Conservation (phyloP, 352 stramenopile species). For the Phytophthora vignae region DNA sequence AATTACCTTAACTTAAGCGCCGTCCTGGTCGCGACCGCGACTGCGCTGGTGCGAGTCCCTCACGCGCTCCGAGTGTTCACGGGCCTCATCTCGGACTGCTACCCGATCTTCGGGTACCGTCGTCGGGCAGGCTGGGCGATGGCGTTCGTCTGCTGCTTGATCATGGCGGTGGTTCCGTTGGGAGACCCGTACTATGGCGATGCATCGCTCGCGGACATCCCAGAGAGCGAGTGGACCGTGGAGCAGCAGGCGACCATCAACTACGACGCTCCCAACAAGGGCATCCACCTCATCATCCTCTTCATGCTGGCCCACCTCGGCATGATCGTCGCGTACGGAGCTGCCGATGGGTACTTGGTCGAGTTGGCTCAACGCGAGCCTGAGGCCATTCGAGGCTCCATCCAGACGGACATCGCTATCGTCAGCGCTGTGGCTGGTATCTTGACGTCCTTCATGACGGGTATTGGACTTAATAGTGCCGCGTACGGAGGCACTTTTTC, state of each 20-base stretch:
- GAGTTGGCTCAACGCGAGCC: slow-evolving; percentile 61
- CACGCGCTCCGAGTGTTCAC: slow-evolving; percentile 56
- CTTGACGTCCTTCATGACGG: slow-evolving; percentile 50
- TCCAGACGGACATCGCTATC: slow-evolving; percentile 48
- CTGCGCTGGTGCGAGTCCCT: slow-evolving; percentile 43
- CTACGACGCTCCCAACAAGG: slow-evolving; percentile 38
- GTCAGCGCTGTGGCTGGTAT: slow-evolving; percentile 28
- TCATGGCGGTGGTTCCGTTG: slow-evolving; percentile 48
- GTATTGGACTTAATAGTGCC: slow-evolving; percentile 48
- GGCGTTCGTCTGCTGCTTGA: slow-evolving; percentile 37
- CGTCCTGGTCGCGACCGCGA: slow-evolving; percentile 42
- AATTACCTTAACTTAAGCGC: slow-evolving; percentile 64
- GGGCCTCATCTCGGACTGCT: slow-evolving; percentile 51
- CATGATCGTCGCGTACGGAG: slow-evolving; percentile 50
- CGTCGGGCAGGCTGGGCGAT: slow-evolving; percentile 47
- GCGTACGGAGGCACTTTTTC: slow-evolving; percentile 54
- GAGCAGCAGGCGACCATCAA: slow-evolving; percentile 46
- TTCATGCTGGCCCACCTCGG: slow-evolving; percentile 59
- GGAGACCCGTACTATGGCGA: slow-evolving; percentile 56
- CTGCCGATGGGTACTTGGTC: slow-evolving; percentile 51
- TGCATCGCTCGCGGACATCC: slow-evolving; percentile 28
- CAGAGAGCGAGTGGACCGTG: slow-evolving; percentile 24
- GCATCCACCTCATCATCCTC: slow-evolving; percentile 50
- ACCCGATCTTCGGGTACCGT: slow-evolving; percentile 53
- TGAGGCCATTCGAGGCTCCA: slow-evolving; percentile 41